A percentile compares a stretch with the other conserved stretches of the same genome.
phyloP scores from a whole-genome alignment of 495 filamentous ascomycete genomes.

The Penicillium mononematosum region DNA sequence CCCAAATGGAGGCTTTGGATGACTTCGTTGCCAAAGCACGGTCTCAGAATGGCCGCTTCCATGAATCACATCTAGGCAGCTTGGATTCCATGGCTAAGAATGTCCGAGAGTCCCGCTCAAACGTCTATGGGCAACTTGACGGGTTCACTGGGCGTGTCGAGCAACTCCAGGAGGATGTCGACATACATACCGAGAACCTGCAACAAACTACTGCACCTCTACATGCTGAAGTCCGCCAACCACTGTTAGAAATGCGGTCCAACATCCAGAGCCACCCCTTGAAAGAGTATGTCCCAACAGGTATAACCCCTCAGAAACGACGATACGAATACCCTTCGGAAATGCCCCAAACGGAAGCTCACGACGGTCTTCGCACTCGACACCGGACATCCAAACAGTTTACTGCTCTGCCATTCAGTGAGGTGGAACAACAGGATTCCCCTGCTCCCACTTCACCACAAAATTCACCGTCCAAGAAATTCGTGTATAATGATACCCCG shows the following conservation, averaged over 20 bases:
- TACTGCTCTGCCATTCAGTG: conserved; percentile 36
- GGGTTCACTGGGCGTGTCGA: conserved; percentile 60
- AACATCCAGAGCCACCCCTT: conserved; percentile 60
- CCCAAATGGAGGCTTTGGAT: conserved; percentile 84
- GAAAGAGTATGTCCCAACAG: conserved; percentile 78
- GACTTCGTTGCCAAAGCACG: conserved; percentile 84
- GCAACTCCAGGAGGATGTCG: conserved; percentile 62
- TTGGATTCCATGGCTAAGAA: conserved; percentile 59
- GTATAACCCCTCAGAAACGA: conserved; percentile 76
- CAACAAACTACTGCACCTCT: conserved; percentile 58
- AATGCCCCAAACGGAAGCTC: conserved; percentile 73
- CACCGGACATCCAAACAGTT: conserved; percentile 48
- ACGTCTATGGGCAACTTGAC: conserved; percentile 63
- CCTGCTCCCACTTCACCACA: conserved; percentile 27
- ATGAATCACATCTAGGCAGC: conserved; percentile 61
- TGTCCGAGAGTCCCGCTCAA: conserved; percentile 68
- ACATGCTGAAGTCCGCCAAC: conserved; percentile 57
- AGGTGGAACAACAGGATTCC: conserved; percentile 25
- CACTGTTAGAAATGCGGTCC: conserved; percentile 66
- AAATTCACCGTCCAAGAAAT: conserved; percentile 38
- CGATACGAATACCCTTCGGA: conserved; percentile 71
- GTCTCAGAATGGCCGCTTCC: conserved; percentile 74
- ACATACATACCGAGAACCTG: conserved; percentile 50
- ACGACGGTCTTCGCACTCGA: conserved; percentile 64
- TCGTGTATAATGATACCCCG: conserved; percentile 46